phyloP scores from a whole-genome alignment of 2,329 filamentous ascomycete genomes.

The Aspergillus sp. region DNA sequence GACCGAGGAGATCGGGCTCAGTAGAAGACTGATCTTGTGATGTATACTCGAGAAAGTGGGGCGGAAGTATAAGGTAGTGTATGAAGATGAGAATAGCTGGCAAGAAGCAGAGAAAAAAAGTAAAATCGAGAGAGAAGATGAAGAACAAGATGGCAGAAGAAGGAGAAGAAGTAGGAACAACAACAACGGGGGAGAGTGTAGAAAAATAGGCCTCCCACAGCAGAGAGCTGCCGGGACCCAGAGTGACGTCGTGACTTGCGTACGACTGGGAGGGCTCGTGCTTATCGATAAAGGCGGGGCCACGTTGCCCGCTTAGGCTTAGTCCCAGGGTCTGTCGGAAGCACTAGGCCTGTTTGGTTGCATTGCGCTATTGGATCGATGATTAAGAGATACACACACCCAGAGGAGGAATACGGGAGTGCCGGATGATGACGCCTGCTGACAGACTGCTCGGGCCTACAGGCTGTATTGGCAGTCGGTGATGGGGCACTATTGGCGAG shows the following conservation, averaged over 20 bases:
- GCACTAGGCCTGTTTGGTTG: constrained; percentile 12
- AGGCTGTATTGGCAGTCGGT: too few relatives aligned
- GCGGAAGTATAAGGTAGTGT: not conserved
- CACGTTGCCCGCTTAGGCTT: constrained; percentile 3
- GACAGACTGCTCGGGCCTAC: too few relatives aligned
- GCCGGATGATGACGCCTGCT: too few relatives aligned
- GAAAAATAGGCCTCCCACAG: not conserved
- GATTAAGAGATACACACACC: too few relatives aligned
- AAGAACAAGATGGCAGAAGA: not conserved
- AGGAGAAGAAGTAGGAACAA: not conserved
- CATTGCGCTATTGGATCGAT: too few relatives aligned
- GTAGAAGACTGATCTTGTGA: not conserved
- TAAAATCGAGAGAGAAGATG: not conserved
- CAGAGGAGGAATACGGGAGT: too few relatives aligned
- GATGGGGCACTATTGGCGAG: too few relatives aligned
- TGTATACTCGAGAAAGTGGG: constrained; percentile 2
- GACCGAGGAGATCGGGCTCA: not conserved
- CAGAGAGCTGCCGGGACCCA: constrained; percentile 5
- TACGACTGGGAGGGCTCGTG: constrained; percentile 31
- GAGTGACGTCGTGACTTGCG: constrained; percentile 24
- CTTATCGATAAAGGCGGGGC: constrained; percentile 18
- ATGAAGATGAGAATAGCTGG: not conserved
- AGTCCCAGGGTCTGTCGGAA: constrained; percentile 6
- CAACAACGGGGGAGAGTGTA: not conserved
- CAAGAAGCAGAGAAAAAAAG: not conserved